Percentiles rank a stretch among this genome's conserved stretches.
Conservation (phyloP, 371 early-diverging fungal genomes). For the Entomophthora muscae region DNA sequence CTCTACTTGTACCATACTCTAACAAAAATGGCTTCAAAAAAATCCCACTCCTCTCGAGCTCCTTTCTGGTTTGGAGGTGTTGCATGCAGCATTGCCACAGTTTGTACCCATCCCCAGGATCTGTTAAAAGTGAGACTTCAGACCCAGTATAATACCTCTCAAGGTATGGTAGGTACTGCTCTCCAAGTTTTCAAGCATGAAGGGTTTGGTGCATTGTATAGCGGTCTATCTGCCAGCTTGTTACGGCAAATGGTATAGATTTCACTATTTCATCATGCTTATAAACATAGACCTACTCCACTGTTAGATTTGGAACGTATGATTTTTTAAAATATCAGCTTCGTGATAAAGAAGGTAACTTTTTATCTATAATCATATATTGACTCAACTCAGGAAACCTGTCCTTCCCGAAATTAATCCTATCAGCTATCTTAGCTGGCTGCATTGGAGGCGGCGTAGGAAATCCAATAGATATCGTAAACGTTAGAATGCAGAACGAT, state of each 20-base stretch:
- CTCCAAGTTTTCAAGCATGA: conserved; percentile 17
- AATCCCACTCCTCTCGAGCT: not conserved
- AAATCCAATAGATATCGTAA: conserved; percentile 70
- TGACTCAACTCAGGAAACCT: not conserved
- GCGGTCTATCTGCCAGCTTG: conserved; percentile 1
- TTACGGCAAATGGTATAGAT: conserved; percentile 6
- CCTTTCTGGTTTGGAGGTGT: conserved; percentile 7
- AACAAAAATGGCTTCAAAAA: not conserved
- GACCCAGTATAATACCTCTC: conserved; percentile 28
- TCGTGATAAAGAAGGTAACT: not conserved
- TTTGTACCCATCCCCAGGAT: conserved; percentile 60
- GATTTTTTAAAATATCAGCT: not conserved
- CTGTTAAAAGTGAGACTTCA: conserved; percentile 73
- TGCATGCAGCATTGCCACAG: conserved; percentile 9
- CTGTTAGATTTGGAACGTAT: conserved; percentile 4
- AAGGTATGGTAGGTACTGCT: conserved; percentile 25
- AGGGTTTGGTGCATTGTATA: not conserved
- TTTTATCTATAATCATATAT: not conserved
- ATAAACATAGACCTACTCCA: conserved; percentile 1
- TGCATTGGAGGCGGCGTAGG: conserved; percentile 60
- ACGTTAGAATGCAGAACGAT: conserved; percentile 71
- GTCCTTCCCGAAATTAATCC: not conserved
- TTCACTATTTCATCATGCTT: not conserved
- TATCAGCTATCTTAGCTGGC: conserved; percentile 28
- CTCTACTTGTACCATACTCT: too few species aligned